Conservation (phyloP, 768 basidiomycete genomes). For the Psilocybe sp. region DNA sequence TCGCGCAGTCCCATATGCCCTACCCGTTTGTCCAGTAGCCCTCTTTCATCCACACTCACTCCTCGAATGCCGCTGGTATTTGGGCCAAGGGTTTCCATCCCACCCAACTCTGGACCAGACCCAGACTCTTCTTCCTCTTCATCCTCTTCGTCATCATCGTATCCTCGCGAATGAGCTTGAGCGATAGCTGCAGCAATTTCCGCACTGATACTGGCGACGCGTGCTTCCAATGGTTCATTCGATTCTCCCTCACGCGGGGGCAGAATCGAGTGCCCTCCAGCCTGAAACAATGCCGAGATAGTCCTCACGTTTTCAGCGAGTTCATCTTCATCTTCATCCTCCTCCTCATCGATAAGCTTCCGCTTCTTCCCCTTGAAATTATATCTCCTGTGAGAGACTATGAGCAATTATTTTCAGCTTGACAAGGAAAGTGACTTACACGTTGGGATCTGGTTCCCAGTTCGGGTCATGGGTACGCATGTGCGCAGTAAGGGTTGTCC, state of each 20-base stretch:
- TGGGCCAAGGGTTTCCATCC: conserved; percentile 49
- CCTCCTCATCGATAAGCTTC: conserved; percentile 41
- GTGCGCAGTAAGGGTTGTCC: conserved; percentile 81
- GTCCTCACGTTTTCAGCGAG: conserved; percentile 74
- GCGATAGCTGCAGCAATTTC: conserved; percentile 81
- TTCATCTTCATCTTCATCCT: conserved; percentile 61
- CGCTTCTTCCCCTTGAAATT: conserved; percentile 76
- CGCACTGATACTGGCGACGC: conserved; percentile 75
- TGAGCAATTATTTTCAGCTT: conserved; percentile 14
- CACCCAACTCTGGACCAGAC: conserved; percentile 50
- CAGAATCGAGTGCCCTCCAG: conserved; percentile 33
- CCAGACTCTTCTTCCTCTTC: conserved; percentile 50
- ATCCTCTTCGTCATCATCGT: conserved; percentile 54
- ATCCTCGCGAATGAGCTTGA: conserved; percentile 63
- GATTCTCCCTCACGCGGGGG: conserved; percentile 24
- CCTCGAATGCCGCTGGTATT: conserved; percentile 65
- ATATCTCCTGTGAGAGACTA: conserved; percentile 52
- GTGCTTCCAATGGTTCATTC: conserved; percentile 55
- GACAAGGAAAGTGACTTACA: conserved; percentile 45
- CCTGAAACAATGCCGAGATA: conserved; percentile 67
- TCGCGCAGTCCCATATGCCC: conserved; percentile 28
- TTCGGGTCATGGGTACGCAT: conserved; percentile 85
- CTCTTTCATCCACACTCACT: conserved; percentile 27
- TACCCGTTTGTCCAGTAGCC: conserved; percentile 16
- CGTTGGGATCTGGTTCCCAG: conserved; percentile 82